Conservation (phyloP, 495 filamentous ascomycete genomes). For the Lasiosphaeria ovina region DNA sequence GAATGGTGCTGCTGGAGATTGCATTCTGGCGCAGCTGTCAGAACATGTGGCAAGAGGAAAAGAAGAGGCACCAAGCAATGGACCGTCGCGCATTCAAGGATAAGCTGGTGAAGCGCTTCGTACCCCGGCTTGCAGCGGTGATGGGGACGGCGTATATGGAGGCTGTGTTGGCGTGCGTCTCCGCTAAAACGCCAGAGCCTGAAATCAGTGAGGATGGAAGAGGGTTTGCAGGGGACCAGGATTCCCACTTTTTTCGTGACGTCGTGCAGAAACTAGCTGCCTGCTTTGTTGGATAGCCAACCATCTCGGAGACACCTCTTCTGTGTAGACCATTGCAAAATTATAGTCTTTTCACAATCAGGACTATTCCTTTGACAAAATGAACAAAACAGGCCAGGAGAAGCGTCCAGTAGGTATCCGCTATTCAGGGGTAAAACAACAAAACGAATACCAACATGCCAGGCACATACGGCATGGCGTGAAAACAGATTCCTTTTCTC, state of each 20-base stretch:
- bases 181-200: neutral
- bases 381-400: too few relatives aligned
- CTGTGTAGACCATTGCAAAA: too few relatives aligned
- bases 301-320: too few relatives aligned
- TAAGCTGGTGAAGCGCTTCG: neutral
- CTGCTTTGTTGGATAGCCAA: constrained; percentile 8
- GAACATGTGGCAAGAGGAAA: neutral
- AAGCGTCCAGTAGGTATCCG: too few relatives aligned
- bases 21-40: neutral
- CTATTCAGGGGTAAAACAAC: too few relatives aligned
- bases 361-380: too few relatives aligned
- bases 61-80: neutral
- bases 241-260: constrained; percentile 3
- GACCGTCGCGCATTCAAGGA: neutral
- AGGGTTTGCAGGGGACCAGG: constrained; percentile 1
- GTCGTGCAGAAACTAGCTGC: constrained; percentile 6
- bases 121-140: neutral
- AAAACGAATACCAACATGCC: too few relatives aligned
- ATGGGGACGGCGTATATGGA: constrained; percentile 9
- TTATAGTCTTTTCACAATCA: too few relatives aligned
- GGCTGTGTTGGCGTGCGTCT: constrained; percentile 1
- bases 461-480: too few relatives aligned
- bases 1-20: constrained; percentile 11
- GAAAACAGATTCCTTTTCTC: too few relatives aligned
- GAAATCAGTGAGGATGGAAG: constrained; percentile 1